Base-by-base conservation (phyloP, 495 filamentous ascomycete genomes). In the Evernia prunastri region DNA sequence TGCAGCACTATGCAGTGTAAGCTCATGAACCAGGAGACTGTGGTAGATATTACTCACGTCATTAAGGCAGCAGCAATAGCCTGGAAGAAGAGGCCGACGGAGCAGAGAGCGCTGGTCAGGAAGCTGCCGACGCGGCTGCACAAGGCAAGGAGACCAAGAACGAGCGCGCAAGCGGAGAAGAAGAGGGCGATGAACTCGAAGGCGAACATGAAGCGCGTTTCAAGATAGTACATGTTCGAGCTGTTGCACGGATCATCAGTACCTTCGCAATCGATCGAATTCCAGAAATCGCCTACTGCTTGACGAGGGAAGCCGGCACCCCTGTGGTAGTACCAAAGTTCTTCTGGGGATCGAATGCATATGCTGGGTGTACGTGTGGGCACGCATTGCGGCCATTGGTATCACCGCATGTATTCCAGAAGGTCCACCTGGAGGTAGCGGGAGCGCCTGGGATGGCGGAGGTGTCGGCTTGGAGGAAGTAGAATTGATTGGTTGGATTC, bases 381-480 rank as follows among this genome's bases (percentile, higher is more conserved):
- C 87, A 90, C 53, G 80, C 66, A 67, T 82, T 89, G 60, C 72
- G 75, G 25, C 86, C 86, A 59, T 82, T 75, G 8, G 67, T 71
- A 35, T 81, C 82, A 33, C 75, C 71, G 73, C 86, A 89, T n/a
- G 93, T 73, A 68, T 86, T 85, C 83, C 92, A 93, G 77, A 87
- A 93, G 4, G 91, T 94, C 92, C 92, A 96, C 75, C 92, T 85
- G 11, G 90, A 86, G 11, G 82, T 66, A 40, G 81, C 39, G 27
- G 84, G 81, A 3, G 91, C 85, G 27, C 83, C 83, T 15, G 86
- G 77, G 70, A 95, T 91, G 69, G 78, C 83, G 54, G 77, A 74
- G 18, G 90, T 93, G 72, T 85, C 80, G 68, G 86, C 88, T 71
- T 87, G 81, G 37, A 96, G 84, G 81, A 96, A 95, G 78, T 87